Evolutionary conservation across 2,329 filamentous ascomycete species (phyloP).

Genomic region (Ophioceras dolichostomum): DNA sequence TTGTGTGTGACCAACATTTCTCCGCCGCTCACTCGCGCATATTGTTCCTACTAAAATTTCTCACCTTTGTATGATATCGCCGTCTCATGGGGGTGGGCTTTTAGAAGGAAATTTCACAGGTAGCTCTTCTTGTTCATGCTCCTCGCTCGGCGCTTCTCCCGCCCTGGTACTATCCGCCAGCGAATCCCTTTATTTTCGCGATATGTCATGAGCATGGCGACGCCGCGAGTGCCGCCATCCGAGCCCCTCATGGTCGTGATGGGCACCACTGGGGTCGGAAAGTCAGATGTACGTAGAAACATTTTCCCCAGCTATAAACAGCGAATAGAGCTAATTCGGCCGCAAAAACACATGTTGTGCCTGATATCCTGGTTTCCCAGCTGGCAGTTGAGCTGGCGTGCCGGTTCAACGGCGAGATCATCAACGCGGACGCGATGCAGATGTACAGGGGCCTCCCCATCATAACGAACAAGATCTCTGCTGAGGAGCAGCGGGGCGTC

Average conservation of each 20-base stretch:
- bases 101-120: no score
- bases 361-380: slow-evolving; percentile 27
- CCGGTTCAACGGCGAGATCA: slow-evolving; percentile 79
- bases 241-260: slow-evolving; percentile 68
- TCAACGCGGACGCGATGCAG: slow-evolving; percentile 98
- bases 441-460: slow-evolving; percentile 86
- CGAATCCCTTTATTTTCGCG: no score
- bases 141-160: no score
- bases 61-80: no score
- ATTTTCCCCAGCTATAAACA: no score
- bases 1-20: no score
- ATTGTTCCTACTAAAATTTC: no score
- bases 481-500: slow-evolving; percentile 62
- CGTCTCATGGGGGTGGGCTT: no score
- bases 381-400: slow-evolving; percentile 80
- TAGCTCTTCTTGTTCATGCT: no score
- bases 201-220: slow-evolving; percentile 22
- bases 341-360: neutral
- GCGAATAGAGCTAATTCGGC: neutral
- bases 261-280: slow-evolving; percentile 86
- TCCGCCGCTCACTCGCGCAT: no score
- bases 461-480: slow-evolving; percentile 86
- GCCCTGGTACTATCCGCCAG: no score
- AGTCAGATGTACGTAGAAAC: slow-evolving; percentile 58
- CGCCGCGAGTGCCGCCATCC: slow-evolving; percentile 16